Percentiles rank a stretch among this genome's conserved stretches.
Evolutionary conservation across 805 yeast species (phyloP).

Genomic region (Starmera dryadoides): DNA sequence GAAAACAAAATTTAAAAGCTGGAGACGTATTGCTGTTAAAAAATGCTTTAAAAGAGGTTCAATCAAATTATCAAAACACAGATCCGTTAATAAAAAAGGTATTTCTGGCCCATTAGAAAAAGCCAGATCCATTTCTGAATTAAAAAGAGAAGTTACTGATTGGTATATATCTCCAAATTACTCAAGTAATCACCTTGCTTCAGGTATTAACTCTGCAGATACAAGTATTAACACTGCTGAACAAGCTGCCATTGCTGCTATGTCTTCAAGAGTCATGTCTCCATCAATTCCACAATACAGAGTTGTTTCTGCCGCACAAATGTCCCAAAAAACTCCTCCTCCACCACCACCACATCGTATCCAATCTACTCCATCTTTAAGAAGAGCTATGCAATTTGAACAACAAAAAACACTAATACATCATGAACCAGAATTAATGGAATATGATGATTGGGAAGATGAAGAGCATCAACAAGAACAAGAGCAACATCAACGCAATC

Average conservation of each 20-base stretch:
- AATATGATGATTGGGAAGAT: background rate
- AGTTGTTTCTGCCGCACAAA: background rate
- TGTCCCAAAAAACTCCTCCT: constrained; percentile 7
- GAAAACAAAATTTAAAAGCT: constrained; percentile 17
- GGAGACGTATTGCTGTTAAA: constrained; percentile 22
- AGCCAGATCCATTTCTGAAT: constrained; percentile 16
- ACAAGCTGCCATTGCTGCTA: too few relatives aligned
- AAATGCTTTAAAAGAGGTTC: constrained; percentile 7
- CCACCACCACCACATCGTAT: constrained; percentile 19
- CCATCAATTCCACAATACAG: constrained; percentile 1
- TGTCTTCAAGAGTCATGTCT: background rate
- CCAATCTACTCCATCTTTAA: constrained; percentile 10
- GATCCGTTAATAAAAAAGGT: constrained; percentile 2
- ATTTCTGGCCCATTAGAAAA: constrained; percentile 4
- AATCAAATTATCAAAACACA: constrained; percentile 1
- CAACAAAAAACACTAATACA: background rate
- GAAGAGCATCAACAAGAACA: constrained; percentile 1
- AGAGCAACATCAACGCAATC: background rate
- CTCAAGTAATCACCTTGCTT: background rate
- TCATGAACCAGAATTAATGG: background rate
- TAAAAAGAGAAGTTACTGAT: constrained; percentile 19
- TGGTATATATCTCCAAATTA: constrained; percentile 6
- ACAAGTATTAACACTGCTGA: constrained; percentile 4
- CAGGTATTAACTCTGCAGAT: background rate
- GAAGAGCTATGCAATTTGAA: constrained; percentile 2